phyloP scores from a whole-genome alignment of 1,139 yeast species.

The Lodderomyces elongisporus region DNA sequence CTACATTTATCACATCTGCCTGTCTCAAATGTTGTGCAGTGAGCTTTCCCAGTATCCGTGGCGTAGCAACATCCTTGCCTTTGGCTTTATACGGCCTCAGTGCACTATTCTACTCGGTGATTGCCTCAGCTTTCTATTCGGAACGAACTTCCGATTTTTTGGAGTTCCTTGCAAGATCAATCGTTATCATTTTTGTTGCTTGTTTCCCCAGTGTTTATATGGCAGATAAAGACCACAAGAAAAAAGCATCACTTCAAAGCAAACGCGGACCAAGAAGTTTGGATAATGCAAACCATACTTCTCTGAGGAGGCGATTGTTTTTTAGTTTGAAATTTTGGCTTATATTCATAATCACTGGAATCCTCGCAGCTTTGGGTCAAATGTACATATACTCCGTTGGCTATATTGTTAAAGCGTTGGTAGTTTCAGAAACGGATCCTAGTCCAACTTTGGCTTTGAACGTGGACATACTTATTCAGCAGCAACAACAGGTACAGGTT shows the following conservation, averaged over 20 bases:
- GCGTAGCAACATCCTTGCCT: constrained; percentile 58
- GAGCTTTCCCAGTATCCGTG: constrained; percentile 50
- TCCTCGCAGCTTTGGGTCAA: constrained; percentile 54
- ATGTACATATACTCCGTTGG: constrained; percentile 63
- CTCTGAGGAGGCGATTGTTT: constrained; percentile 16
- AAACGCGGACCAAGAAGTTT: neutral
- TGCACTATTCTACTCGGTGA: constrained; percentile 51
- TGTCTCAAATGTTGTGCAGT: constrained; percentile 57
- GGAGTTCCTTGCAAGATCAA: constrained; percentile 41
- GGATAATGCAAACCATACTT: neutral
- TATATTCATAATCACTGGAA: constrained; percentile 40
- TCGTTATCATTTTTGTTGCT: constrained; percentile 31
- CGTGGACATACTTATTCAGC: constrained; percentile 29
- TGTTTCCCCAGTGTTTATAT: constrained; percentile 47
- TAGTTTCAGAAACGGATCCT: constrained; percentile 10
- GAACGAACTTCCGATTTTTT: constrained; percentile 49
- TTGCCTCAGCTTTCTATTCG: constrained; percentile 44
- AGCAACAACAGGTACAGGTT: constrained; percentile 53
- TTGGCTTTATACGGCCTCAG: constrained; percentile 56
- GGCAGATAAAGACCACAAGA: constrained; percentile 37
- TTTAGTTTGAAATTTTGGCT: constrained; percentile 44
- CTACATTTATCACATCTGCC: constrained; percentile 49
- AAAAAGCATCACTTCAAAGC: constrained; percentile 7
- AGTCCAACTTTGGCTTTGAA: neutral
- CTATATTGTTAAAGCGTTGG: constrained; percentile 51